Evolutionary conservation across 164 flowering plant genomes (phyloP).

Genomic region (Liriodendron chinense): DNA sequence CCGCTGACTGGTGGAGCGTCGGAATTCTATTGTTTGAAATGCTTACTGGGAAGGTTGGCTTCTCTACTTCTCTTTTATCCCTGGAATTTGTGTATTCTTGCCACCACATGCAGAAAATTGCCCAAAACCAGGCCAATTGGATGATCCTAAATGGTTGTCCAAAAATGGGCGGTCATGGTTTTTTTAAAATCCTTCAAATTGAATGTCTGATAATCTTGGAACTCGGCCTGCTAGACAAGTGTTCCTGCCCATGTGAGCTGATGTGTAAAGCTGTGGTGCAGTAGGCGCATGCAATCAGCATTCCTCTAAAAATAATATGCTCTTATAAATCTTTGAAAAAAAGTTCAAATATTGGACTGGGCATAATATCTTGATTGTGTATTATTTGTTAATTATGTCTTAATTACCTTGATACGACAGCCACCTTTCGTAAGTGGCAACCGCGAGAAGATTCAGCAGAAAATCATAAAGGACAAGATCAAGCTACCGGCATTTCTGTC

Average conservation of each 20-base stretch:
- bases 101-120: too few relatives aligned
- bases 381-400: background rate
- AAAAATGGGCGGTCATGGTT: too few relatives aligned
- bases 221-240: background rate
- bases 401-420: constrained; percentile 34
- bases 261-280: background rate
- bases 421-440: constrained; percentile 80
- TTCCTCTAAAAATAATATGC: background rate
- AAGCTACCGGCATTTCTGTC: constrained; percentile 77
- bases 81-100: background rate
- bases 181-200: too few relatives aligned
- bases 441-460: constrained; percentile 72
- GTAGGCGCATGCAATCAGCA: too few relatives aligned
- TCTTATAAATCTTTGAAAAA: background rate
- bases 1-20: constrained; percentile 99
- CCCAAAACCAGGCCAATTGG: too few relatives aligned
- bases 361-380: background rate
- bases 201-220: too few relatives aligned
- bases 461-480: constrained; percentile 82
- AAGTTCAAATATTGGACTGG: background rate
- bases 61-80: background rate
- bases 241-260: background rate
- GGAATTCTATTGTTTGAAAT: constrained; percentile 84
- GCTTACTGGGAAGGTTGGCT: constrained; percentile 91
- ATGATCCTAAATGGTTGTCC: too few relatives aligned